These are phyloP conservation scores for Fusarium sp. DNA, from an alignment of 2,329 filamentous ascomycete genomes.

Conservation along the genomic window DNA sequence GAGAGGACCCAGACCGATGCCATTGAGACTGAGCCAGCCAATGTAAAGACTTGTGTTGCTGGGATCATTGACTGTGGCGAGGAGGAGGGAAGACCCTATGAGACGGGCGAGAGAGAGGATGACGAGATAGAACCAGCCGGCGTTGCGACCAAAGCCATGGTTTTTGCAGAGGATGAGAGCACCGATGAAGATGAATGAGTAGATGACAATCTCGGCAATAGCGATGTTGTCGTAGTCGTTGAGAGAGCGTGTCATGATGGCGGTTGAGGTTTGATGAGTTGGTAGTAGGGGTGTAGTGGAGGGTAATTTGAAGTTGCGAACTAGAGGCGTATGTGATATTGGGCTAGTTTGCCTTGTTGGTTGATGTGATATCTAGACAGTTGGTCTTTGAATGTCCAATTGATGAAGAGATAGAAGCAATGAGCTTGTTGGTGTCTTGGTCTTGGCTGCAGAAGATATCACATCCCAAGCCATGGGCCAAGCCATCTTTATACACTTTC, in stretches of 20 bases:
- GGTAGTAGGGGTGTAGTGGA: neutral
- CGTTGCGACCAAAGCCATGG: slow-evolving; percentile 67
- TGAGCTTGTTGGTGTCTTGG: neutral
- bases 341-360: neutral
- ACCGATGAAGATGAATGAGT: slow-evolving; percentile 44
- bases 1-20: slow-evolving; percentile 58
- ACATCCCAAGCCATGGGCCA: neutral
- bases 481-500: slow-evolving; percentile 29
- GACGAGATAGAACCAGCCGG: slow-evolving; percentile 71
- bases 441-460: neutral
- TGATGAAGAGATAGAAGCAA: neutral
- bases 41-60: slow-evolving; percentile 54
- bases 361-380: neutral
- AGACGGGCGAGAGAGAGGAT: slow-evolving; percentile 70
- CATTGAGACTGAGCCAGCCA: slow-evolving; percentile 49
- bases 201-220: slow-evolving; percentile 49
- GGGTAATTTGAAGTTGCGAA: neutral
- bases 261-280: neutral
- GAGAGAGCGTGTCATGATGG: slow-evolving; percentile 40
- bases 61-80: slow-evolving; percentile 61
- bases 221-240: slow-evolving; percentile 48
- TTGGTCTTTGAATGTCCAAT: neutral
- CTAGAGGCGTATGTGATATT: neutral
- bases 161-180: slow-evolving; percentile 58
- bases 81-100: slow-evolving; percentile 61